Percentiles rank a stretch among this genome's conserved stretches.
These are phyloP conservation scores for Candida koratica DNA, from an alignment of 805 yeast species.

Conservation along the genomic window DNA sequence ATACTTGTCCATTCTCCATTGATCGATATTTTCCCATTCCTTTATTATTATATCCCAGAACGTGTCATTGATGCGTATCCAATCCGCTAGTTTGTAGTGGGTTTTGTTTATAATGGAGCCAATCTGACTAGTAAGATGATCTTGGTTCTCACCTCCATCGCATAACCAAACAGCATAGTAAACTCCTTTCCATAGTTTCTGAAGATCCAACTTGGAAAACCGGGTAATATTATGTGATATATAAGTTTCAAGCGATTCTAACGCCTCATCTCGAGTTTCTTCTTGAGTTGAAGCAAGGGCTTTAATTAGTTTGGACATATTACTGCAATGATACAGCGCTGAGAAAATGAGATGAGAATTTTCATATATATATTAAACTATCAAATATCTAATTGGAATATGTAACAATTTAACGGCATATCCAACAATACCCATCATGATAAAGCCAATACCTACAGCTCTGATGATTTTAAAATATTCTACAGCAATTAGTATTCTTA, in stretches of 20 bases:
- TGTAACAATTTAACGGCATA: constrained; percentile 91
- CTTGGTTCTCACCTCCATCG: constrained; percentile 91
- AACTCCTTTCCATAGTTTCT: constrained; percentile 94
- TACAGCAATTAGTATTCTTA: background rate
- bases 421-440: constrained; percentile 97
- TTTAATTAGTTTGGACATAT: constrained; percentile 61
- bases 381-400: constrained; percentile 93
- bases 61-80: constrained; percentile 53
- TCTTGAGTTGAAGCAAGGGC: constrained; percentile 81
- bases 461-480: constrained; percentile 86
- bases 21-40: constrained; percentile 85
- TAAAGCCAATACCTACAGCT: constrained; percentile 95
- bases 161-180: constrained; percentile 95
- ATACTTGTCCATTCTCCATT: constrained; percentile 84
- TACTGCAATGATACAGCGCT: no score
- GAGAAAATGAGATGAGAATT: constrained; percentile 5
- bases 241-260: constrained; percentile 13
- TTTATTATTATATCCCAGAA: constrained; percentile 76
- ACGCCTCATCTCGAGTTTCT: constrained; percentile 56
- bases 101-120: constrained; percentile 52
- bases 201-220: constrained; percentile 52
- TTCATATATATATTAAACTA: constrained; percentile 51
- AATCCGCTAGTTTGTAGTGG: constrained; percentile 26
- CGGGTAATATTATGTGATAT: constrained; percentile 34
- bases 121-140: constrained; percentile 68